Conservation (phyloP, 1,284 basidiomycete species). For the Boletellus deceptivus region DNA sequence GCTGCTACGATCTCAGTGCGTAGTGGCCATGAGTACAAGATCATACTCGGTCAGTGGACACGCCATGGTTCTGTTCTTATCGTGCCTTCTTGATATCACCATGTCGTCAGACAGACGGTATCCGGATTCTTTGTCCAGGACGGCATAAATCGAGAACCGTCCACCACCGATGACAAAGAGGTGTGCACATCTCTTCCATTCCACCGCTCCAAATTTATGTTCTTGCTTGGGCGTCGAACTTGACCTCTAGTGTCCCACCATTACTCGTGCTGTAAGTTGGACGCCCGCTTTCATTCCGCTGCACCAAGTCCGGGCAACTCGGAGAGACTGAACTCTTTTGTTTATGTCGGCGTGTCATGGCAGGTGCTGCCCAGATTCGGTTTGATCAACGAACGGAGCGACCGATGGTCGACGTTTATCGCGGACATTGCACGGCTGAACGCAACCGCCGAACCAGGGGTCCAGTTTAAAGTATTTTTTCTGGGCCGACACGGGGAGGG, state of each 20-base stretch:
- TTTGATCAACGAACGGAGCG: constrained; percentile 47
- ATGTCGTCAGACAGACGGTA: constrained; percentile 14
- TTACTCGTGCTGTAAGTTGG: constrained; percentile 20
- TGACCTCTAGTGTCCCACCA: too few species aligned
- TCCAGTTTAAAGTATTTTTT: constrained; percentile 62
- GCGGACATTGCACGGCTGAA: constrained; percentile 47
- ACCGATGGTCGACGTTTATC: constrained; percentile 57
- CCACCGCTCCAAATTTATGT: too few species aligned
- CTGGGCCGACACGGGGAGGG: constrained; percentile 74
- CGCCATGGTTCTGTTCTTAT: not conserved
- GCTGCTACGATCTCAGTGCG: too few species aligned
- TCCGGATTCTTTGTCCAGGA: constrained; percentile 27
- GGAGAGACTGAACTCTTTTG: too few species aligned
- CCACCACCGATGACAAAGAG: not conserved
- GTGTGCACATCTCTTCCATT: constrained; percentile 3
- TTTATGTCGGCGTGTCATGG: not conserved
- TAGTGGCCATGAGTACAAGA: constrained; percentile 4
- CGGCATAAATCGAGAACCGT: not conserved
- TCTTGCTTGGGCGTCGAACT: not conserved
- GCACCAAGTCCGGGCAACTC: too few species aligned
- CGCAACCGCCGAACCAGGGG: constrained; percentile 34
- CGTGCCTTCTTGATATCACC: not conserved
- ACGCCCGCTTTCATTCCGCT: not conserved
- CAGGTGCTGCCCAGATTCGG: constrained; percentile 65
- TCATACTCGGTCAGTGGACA: constrained; percentile 14